Evolutionary conservation across 2,329 filamentous ascomycete genomes (phyloP).

Genomic region (Ascochyta clinopodiicola): DNA sequence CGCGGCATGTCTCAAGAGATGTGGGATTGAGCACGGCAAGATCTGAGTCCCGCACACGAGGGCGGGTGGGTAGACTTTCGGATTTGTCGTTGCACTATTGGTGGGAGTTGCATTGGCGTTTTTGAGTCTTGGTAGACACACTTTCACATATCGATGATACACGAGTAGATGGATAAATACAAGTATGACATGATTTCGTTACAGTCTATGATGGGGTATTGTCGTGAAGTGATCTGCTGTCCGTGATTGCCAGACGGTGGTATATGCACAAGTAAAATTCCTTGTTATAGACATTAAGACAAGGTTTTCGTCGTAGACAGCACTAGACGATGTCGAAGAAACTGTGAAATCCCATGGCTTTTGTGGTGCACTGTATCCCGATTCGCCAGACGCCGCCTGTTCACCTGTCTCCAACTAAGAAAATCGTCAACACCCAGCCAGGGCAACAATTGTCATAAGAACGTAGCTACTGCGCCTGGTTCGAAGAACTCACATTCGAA

Average conservation of each 20-base stretch:
- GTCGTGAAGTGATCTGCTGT: not conserved
- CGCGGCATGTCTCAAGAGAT: conserved; percentile 49
- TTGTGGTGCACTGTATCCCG: not conserved
- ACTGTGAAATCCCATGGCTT: conserved; percentile 9
- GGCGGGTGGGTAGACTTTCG: not conserved
- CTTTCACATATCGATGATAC: conserved; percentile 5
- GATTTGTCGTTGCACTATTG: not conserved
- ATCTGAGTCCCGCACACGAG: not conserved
- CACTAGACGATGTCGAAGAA: not conserved
- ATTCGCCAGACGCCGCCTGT: not conserved
- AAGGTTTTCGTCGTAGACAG: not conserved
- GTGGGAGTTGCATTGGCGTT: not conserved
- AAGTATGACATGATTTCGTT: not conserved
- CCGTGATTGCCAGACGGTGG: conserved; percentile 11
- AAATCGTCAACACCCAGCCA: conserved; percentile 23
- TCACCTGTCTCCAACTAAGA: conserved; percentile 3
- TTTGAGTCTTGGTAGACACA: not conserved
- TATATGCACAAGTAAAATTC: conserved; percentile 12
- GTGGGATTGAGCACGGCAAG: conserved; percentile 29
- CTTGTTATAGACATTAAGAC: conserved; percentile 8
- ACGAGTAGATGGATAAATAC: not conserved
- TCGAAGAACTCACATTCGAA: conserved; percentile 23
- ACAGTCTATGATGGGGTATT: conserved; percentile 12
- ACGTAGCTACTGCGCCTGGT: conserved; percentile 17
- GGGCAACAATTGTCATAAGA: conserved; percentile 8